phyloP scores from a whole-genome alignment of 805 yeast species.

The Ogataea trehaloabstinens region DNA sequence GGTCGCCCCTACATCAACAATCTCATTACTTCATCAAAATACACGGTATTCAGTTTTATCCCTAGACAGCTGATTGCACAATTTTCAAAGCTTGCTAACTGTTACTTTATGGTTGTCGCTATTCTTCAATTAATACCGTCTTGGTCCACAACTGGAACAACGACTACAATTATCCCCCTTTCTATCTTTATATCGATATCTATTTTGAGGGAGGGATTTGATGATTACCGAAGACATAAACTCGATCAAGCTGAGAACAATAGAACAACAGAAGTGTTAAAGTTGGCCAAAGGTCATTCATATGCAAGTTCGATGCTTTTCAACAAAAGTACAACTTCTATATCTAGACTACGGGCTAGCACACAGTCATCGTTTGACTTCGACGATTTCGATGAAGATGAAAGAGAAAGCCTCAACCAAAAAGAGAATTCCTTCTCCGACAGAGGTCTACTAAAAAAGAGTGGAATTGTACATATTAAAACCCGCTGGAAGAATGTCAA shows the following conservation, averaged over 20 bases:
- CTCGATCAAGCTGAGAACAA: conserved; percentile 85
- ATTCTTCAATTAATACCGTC: conserved; percentile 93
- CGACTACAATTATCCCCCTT: conserved; percentile 89
- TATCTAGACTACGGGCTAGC: conserved; percentile 27
- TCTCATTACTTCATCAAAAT: conserved; percentile 80
- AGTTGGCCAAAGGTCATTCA: conserved; percentile 6
- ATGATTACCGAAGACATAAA: conserved; percentile 83
- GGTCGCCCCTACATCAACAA: conserved; percentile 61
- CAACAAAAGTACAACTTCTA: conserved; percentile 28
- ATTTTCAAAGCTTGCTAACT: conserved; percentile 88
- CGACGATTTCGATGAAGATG: conserved; percentile 15
- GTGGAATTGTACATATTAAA: conserved; percentile 20
- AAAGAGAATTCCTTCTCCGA: conserved; percentile 27
- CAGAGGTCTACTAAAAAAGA: conserved; percentile 12
- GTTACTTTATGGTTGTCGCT: conserved; percentile 86
- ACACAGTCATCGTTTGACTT: conserved; percentile 23
- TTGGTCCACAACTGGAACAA: conserved; percentile 96
- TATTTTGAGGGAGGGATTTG: conserved; percentile 89
- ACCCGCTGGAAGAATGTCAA: conserved; percentile 69
- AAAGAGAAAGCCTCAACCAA: conserved; percentile 8
- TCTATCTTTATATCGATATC: conserved; percentile 84
- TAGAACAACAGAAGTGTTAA: conserved; percentile 43
- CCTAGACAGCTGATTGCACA: conserved; percentile 91
- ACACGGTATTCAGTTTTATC: conserved; percentile 73
- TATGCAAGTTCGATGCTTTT: conserved; percentile 16